Percentiles rank a stretch among this genome's conserved stretches.
Evolutionary conservation across 2,329 filamentous ascomycete genomes (phyloP).

Genomic region (Exophiala lecanii-corni): DNA sequence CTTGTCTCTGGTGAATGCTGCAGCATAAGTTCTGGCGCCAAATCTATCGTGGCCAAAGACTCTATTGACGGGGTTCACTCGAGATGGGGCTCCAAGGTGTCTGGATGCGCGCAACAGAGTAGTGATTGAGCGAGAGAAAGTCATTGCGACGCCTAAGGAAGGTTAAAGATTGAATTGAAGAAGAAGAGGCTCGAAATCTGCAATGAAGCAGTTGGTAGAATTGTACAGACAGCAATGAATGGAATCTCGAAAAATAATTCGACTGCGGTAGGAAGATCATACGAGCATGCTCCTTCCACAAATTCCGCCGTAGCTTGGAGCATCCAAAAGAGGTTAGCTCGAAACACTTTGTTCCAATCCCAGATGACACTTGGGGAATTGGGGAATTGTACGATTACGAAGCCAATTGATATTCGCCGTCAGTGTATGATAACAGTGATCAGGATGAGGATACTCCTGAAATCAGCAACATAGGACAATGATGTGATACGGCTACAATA

Average conservation of each 20-base stretch:
- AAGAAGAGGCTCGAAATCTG: slow-evolving; percentile 12
- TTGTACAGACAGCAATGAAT: too few species aligned
- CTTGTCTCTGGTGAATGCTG: slow-evolving; percentile 79
- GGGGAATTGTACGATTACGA: too few species aligned
- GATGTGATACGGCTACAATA: too few species aligned
- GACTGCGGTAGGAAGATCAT: neutral
- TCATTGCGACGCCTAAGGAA: slow-evolving; percentile 57
- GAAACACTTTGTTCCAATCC: too few species aligned
- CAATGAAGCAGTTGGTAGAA: slow-evolving; percentile 3
- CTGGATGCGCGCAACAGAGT: slow-evolving; percentile 80
- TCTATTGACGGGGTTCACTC: slow-evolving; percentile 69
- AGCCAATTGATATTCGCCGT: too few species aligned
- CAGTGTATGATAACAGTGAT: too few species aligned
- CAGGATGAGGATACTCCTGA: too few species aligned
- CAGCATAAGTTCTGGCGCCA: slow-evolving; percentile 53
- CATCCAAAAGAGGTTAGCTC: too few species aligned
- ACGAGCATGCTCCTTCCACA: neutral
- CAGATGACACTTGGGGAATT: too few species aligned
- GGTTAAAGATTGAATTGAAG: slow-evolving; percentile 9
- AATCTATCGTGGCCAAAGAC: slow-evolving; percentile 43
- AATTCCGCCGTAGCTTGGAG: too few species aligned
- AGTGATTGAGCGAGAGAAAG: slow-evolving; percentile 71
- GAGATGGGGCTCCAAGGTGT: slow-evolving; percentile 64
- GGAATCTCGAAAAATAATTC: neutral
- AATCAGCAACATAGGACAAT: too few species aligned